Conservation (phyloP, 2,329 filamentous ascomycete genomes). For the Aureobasidium sp. region DNA sequence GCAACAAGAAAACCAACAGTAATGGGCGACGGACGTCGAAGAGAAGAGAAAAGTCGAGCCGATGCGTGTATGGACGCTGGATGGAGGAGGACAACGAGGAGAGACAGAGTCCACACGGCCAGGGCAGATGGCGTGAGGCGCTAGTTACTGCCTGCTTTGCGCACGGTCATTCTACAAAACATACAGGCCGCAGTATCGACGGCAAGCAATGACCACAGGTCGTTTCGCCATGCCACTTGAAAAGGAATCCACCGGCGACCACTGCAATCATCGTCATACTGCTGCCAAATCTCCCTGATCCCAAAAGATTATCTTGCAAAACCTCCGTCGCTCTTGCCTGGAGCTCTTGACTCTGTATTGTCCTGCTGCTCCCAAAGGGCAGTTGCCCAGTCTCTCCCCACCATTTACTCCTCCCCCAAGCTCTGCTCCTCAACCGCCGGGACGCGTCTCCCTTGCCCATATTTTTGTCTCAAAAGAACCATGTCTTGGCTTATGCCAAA, state of each 20-base stretch:
- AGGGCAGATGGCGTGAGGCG: slow-evolving; percentile 10
- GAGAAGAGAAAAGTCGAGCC: slow-evolving; percentile 9
- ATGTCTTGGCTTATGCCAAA: neutral
- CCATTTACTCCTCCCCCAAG: neutral
- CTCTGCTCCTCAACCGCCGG: slow-evolving; percentile 10
- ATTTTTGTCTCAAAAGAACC: neutral
- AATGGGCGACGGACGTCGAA: neutral
- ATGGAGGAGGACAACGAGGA: slow-evolving; percentile 8
- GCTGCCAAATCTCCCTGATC: neutral
- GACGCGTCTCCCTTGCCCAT: neutral
- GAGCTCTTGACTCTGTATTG: neutral
- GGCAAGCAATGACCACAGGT: slow-evolving; percentile 6
- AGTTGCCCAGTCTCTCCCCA: slow-evolving; percentile 5
- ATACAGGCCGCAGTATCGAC: slow-evolving; percentile 2
- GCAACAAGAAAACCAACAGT: slow-evolving; percentile 9
- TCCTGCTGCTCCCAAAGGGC: neutral
- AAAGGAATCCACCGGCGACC: slow-evolving; percentile 9
- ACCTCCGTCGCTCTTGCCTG: neutral
- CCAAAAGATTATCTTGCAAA: neutral
- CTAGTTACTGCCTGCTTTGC: neutral
- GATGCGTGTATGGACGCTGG: slow-evolving; percentile 5
- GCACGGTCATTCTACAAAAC: slow-evolving; percentile 1
- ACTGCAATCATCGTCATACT: slow-evolving; percentile 14
- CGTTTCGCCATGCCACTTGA: slow-evolving; percentile 11
- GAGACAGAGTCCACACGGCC: neutral